phyloP scores from a whole-genome alignment of 331 rosid genomes.

The Malus hybrid region DNA sequence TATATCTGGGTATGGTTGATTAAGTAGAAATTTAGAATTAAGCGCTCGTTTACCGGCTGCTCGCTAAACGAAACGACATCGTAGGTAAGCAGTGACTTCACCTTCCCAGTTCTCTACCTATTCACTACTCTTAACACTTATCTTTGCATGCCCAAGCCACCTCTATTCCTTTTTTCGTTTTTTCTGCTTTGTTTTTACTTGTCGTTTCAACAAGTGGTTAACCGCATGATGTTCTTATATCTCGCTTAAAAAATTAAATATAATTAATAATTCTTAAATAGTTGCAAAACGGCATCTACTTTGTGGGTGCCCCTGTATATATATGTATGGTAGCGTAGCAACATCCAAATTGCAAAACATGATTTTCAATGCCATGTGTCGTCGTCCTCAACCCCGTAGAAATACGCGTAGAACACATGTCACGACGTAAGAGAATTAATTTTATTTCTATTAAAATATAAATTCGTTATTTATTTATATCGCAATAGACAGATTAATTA shows the following conservation, averaged over 20 bases:
- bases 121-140: not conserved
- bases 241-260: not conserved
- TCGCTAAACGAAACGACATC: not conserved
- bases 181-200: too few species aligned
- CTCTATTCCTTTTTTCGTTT: too few species aligned
- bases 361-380: not conserved
- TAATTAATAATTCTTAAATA: not conserved
- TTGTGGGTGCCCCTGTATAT: not conserved
- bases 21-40: too few species aligned
- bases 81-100: constrained; percentile 29
- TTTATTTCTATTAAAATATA: too few species aligned
- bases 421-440: too few species aligned
- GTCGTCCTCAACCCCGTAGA: not conserved
- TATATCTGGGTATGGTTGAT: too few species aligned
- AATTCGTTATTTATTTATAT: too few species aligned
- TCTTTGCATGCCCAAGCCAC: not conserved
- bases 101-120: not conserved
- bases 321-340: not conserved
- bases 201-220: not conserved
- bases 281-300: not conserved
- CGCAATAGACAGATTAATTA: too few species aligned
- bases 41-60: not conserved
- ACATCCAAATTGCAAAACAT: not conserved
- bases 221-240: not conserved
- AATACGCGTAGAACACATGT: not conserved